Base-by-base conservation (phyloP, 140 eudicot genomes). In the Oenanthe javanica region DNA sequence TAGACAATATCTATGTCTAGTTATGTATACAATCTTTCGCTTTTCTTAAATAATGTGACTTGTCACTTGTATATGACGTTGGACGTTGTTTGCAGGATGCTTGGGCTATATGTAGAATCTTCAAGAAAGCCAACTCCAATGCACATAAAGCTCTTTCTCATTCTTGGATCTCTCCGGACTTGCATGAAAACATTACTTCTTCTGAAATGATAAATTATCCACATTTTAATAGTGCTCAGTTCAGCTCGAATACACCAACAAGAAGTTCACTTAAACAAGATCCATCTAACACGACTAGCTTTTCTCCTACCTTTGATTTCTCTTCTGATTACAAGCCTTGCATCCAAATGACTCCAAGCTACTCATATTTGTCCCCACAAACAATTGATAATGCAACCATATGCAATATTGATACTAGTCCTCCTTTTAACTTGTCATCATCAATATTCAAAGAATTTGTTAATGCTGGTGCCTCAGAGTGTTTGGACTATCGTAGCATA, bases 81-180 rank as follows among this genome's bases (percentile, higher is more conserved):
- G 7, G 7, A 38, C 10, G 27, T 61, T 4, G 19, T 79, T 79
- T 85, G 79, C 90, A 92, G 97, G 97, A 92, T 69, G 82, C 87
- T 51, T 89, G 92, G 97, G 92, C 97, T 25, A 92, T 92, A 59
- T 92, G 97, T 76, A 89, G 94, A 81, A 92, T 92, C 43, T 92
- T 89, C 84, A 90, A 90, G 89, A 92, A 92, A 87, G 78, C 91
- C 31, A 86, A 67, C 89, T 85, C 97, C 8, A 80, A 69, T 46
- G 82, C 89, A 75, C 94, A 86, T 76, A 85, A 87, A 80, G 85
- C 87, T 27, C 63, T 80, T 4, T 84, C 93, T 63, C 89, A 83
- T 80, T 87, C 93, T 72, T 89, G 92, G 90, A 86, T 71, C 43
- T 75, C 96, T 21, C 86, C 92, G 51, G 42, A 40, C 13, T 23